Conservation (phyloP, 306 rosid species). For the Abrus precatorius region DNA sequence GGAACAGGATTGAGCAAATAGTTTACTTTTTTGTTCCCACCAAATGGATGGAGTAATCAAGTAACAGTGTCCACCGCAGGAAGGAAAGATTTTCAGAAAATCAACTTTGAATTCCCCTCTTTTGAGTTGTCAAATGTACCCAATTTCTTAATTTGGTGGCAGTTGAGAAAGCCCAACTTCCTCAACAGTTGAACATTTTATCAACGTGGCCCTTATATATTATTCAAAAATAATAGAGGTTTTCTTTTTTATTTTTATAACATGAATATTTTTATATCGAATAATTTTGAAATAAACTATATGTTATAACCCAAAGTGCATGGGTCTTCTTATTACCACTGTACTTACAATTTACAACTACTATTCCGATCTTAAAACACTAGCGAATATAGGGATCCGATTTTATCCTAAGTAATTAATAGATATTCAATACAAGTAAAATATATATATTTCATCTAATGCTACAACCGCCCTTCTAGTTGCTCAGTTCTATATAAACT, state of each 20-base stretch:
- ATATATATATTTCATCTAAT: constrained; percentile 1
- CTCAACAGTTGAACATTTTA: not conserved
- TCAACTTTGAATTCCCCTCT: not conserved
- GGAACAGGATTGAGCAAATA: no score
- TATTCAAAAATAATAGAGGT: no score
- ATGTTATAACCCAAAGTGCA: not conserved
- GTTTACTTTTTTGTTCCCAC: not conserved
- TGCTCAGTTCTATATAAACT: constrained; percentile 33
- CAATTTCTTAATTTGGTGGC: not conserved
- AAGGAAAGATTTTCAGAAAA: not conserved
- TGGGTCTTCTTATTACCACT: not conserved
- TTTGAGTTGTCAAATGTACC: not conserved
- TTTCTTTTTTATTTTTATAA: not conserved
- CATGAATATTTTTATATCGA: not conserved
- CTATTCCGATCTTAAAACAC: constrained; percentile 3
- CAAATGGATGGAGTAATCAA: not conserved
- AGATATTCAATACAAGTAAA: not conserved
- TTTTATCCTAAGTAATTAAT: not conserved
- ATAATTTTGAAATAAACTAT: not conserved
- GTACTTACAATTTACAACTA: not conserved
- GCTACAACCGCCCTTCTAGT: constrained; percentile 53
- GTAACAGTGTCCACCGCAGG: constrained; percentile 22
- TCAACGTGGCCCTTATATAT: not conserved
- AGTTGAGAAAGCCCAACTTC: not conserved
- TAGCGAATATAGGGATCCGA: not conserved